phyloP scores from a whole-genome alignment of 2,329 filamentous ascomycete genomes.

The Trichoderma atrobrunneum region DNA sequence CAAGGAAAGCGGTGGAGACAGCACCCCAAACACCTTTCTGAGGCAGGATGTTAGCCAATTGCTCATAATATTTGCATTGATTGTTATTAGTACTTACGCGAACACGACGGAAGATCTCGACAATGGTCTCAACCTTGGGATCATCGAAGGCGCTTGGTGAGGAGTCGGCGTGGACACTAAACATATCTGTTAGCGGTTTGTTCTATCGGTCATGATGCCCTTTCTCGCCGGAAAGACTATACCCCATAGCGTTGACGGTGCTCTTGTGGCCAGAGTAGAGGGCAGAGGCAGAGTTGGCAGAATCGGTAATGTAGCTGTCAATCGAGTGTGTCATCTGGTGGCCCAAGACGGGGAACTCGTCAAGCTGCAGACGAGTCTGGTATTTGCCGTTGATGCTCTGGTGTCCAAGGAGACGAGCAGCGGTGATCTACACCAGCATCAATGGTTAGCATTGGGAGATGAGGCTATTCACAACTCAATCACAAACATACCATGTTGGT shows the following conservation, averaged over 20 bases:
- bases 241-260: slow-evolving; percentile 76
- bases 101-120: slow-evolving; percentile 71
- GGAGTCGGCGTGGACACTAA: slow-evolving; percentile 70
- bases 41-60: neutral
- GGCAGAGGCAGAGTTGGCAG: slow-evolving; percentile 78
- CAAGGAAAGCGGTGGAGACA: slow-evolving; percentile 77
- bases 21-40: slow-evolving; percentile 57
- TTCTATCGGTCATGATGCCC: neutral
- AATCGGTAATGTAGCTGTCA: slow-evolving; percentile 82
- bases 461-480: neutral
- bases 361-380: slow-evolving; percentile 70
- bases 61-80: slow-evolving; percentile 7
- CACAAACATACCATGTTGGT: slow-evolving; percentile 60
- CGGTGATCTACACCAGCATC: slow-evolving; percentile 53
- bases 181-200: slow-evolving; percentile 16
- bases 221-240: neutral
- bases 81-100: slow-evolving; percentile 48
- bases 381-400: slow-evolving; percentile 83
- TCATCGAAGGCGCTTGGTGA: slow-evolving; percentile 73
- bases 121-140: slow-evolving; percentile 81
- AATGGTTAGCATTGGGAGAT: neutral
- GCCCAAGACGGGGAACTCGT: slow-evolving; percentile 80
- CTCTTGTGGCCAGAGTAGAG: slow-evolving; percentile 83
- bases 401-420: slow-evolving; percentile 76
- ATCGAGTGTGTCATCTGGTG: slow-evolving; percentile 89